Conservation (phyloP, 495 filamentous ascomycete species). For the Parachaetomium inaequale region DNA sequence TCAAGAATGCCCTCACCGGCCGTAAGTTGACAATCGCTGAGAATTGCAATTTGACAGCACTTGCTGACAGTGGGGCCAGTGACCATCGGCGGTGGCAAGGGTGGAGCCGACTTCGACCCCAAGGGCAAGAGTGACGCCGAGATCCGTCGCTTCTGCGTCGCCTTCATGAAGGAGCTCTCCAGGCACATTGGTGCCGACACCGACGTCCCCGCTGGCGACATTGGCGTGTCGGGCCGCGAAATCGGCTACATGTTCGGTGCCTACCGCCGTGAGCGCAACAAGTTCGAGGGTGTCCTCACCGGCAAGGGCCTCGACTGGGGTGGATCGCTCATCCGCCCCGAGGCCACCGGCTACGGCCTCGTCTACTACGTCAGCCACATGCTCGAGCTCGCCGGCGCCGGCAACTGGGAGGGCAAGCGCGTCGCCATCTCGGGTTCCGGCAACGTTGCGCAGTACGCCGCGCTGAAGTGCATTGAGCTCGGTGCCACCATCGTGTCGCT, state of each 20-base stretch:
- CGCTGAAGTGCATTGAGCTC: constrained; percentile 94
- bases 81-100: constrained; percentile 97
- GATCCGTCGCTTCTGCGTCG: constrained; percentile 94
- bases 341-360: constrained; percentile 95
- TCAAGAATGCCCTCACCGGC: constrained; percentile 99
- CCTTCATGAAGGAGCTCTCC: constrained; percentile 93
- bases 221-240: constrained; percentile 85
- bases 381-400: constrained; percentile 84
- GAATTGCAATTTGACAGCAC: constrained; percentile 1
- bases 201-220: constrained; percentile 92
- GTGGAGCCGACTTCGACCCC: constrained; percentile 97
- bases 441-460: constrained; percentile 97
- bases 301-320: constrained; percentile 94
- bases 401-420: constrained; percentile 84
- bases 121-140: constrained; percentile 98
- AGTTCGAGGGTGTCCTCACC: constrained; percentile 93
- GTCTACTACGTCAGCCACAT: constrained; percentile 98
- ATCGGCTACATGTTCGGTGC: constrained; percentile 94
- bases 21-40: constrained; percentile 55
- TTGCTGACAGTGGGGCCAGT: constrained; percentile 50
- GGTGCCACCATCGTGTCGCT: constrained; percentile 90
- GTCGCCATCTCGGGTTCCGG: constrained; percentile 97
- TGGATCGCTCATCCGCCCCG: constrained; percentile 89
- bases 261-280: constrained; percentile 83
- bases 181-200: constrained; percentile 96